Percentiles rank a stretch among this genome's conserved stretches.
phyloP scores from a whole-genome alignment of 371 early-diverging fungal genomes.

The Saksenaea vasiformis region DNA sequence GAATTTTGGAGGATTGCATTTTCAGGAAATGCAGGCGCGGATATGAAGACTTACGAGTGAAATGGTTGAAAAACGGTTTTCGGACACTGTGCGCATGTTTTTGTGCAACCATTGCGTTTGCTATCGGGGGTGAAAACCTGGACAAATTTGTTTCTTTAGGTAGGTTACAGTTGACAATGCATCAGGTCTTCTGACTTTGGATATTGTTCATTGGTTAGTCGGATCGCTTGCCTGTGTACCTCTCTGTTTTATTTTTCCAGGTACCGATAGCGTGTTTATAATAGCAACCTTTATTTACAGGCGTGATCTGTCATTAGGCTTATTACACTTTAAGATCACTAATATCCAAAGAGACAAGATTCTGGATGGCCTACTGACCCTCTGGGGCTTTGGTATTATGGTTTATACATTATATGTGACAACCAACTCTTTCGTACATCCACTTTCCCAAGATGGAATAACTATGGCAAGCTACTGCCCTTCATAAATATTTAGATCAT shows the following conservation, averaged over 20 bases:
- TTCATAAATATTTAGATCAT: neutral
- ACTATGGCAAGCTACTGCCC: constrained; percentile 11
- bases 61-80: constrained; percentile 72
- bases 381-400: constrained; percentile 58
- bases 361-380: constrained; percentile 39
- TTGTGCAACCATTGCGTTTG: constrained; percentile 60
- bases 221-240: constrained; percentile 55
- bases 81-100: constrained; percentile 47
- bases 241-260: constrained; percentile 71
- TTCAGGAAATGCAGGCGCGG: constrained; percentile 42
- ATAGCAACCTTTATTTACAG: neutral
- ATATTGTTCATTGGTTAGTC: constrained; percentile 14
- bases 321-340: constrained; percentile 65
- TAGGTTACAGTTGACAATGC: neutral
- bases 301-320: neutral
- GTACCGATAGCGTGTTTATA: neutral
- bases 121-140: constrained; percentile 63
- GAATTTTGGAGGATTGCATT: constrained; percentile 66
- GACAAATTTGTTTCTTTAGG: constrained; percentile 71
- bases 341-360: constrained; percentile 23
- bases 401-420: constrained; percentile 38
- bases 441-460: constrained; percentile 12
- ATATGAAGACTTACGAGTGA: constrained; percentile 33
- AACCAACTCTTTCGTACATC: constrained; percentile 28
- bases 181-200: neutral